These are phyloP conservation scores for Lactifluus pinguis DNA, from an alignment of 768 basidiomycete species.

Conservation along the genomic window DNA sequence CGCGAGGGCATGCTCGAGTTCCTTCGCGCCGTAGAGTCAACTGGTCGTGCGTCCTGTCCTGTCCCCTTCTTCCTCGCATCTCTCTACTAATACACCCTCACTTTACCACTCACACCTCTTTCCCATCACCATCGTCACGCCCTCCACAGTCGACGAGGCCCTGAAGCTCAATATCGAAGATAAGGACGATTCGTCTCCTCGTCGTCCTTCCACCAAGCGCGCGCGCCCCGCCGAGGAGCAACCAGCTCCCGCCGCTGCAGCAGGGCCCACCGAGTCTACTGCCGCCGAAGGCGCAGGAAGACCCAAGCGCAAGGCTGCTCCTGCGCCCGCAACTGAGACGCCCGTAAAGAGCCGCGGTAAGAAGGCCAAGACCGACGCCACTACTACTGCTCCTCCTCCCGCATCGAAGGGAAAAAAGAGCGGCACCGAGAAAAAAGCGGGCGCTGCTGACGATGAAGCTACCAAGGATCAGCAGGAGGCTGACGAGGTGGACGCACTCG, in stretches of 20 bases:
- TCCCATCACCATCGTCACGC: neutral
- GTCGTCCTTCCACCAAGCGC: constrained; percentile 14
- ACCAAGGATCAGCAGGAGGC: constrained; percentile 12
- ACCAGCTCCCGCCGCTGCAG: neutral
- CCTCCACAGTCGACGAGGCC: constrained; percentile 16
- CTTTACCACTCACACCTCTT: neutral
- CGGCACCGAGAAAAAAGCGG: constrained; percentile 9
- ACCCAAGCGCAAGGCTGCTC: constrained; percentile 15
- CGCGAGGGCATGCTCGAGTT: constrained; percentile 21
- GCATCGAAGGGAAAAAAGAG: constrained; percentile 11
- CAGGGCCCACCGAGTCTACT: neutral
- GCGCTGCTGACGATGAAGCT: constrained; percentile 3
- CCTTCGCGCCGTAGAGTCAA: constrained; percentile 19
- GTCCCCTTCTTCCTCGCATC: neutral
- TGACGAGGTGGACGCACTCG: constrained; percentile 17
- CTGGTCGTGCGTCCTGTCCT: constrained; percentile 19
- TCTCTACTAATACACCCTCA: neutral
- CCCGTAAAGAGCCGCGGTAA: constrained; percentile 13
- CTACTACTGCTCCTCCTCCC: neutral
- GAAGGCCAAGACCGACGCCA: constrained; percentile 13
- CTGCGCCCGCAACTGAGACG: constrained; percentile 8
- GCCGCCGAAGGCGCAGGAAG: neutral
- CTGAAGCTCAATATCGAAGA: constrained; percentile 15
- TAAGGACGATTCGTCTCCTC: constrained; percentile 14
- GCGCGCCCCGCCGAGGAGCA: constrained; percentile 8